Base-by-base conservation (phyloP, 2,329 filamentous ascomycete genomes). In the Penicillium frequentans region DNA sequence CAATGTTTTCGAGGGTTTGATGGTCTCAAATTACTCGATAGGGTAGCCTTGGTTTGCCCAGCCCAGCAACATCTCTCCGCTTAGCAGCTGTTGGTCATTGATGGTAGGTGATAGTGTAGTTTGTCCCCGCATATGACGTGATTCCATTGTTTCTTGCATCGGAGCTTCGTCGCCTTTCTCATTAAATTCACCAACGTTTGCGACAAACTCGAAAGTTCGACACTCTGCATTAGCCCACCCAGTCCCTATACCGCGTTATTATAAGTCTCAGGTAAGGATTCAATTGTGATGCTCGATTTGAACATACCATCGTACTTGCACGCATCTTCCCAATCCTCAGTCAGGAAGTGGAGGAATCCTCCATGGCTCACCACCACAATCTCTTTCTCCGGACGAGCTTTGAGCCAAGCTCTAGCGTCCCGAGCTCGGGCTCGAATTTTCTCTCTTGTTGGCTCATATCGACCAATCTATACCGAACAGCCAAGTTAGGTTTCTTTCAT, bases 211-310 rank as follows among this genome's bases (percentile, higher is more conserved):
- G 70, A 86, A 90, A 2, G 84, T 84, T 55, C 88, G 83, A 66
- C 77, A 85, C 73, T 91, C 88, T 49, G 85, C 84, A 70, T 91
- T 91, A 6, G 72, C 70, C 89, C 89, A 91, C 4, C 83, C 86
- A 5, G 88, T 90, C 37, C 84, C 86, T 86, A 62, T 42, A 24
- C 14, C 27, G 35, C 3, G 44, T 19, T n/a, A 19, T 24, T 39
- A 16, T 39, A 9, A 43, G 46, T 3, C n/a, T 24, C 37, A 39
- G n/a, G 3, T 5, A 2, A 5, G 11, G n/a, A 8, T 1, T 10
- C 7, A 8, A 5, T 11, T 19, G 7, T 2, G 42, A 33, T 42
- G 9, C 39, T 42, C 43, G 43, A 13, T 24, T 11, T 44, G 11
- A 11, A 13, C 62, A 42, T 69, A 75, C 75, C 78, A 52, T 70